phyloP scores from a whole-genome alignment of 1,284 basidiomycete species.

The Ceratobasidium sp. region DNA sequence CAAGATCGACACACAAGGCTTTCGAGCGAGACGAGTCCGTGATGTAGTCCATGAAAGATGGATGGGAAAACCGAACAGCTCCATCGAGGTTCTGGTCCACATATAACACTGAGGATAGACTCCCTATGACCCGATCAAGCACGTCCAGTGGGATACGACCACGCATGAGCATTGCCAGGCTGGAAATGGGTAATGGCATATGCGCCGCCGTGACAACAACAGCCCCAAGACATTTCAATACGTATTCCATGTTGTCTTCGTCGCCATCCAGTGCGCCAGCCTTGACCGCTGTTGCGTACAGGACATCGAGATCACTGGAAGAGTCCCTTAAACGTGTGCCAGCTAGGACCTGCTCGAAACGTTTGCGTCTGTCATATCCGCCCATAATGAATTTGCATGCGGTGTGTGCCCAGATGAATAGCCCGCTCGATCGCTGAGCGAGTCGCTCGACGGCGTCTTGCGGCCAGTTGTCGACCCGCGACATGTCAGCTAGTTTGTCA shows the following conservation, averaged over 20 bases:
- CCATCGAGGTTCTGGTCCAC: constrained; percentile 1
- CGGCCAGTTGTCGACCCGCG: background rate
- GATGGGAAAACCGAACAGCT: constrained; percentile 31
- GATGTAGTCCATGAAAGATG: constrained; percentile 33
- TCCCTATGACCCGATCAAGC: background rate
- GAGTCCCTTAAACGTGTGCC: background rate
- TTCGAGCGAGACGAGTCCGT: constrained; percentile 23
- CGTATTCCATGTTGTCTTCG: background rate
- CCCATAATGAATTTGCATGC: constrained; percentile 3
- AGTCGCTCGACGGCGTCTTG: background rate
- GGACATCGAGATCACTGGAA: background rate
- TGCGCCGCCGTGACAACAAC: background rate
- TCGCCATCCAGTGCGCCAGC: no score
- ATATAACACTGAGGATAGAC: constrained; percentile 33
- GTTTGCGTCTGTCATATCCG: background rate
- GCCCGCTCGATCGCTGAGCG: background rate
- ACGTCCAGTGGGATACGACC: background rate
- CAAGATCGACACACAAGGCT: background rate
- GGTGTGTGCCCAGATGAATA: constrained; percentile 40
- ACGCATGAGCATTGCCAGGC: background rate
- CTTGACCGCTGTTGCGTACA: constrained; percentile 11
- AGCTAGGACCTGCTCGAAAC: background rate
- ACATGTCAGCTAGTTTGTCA: background rate
- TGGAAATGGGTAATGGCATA: background rate
- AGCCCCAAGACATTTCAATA: background rate